These are phyloP conservation scores for Populus deltoides DNA, from an alignment of 345 rosid species.

Conservation along the genomic window DNA sequence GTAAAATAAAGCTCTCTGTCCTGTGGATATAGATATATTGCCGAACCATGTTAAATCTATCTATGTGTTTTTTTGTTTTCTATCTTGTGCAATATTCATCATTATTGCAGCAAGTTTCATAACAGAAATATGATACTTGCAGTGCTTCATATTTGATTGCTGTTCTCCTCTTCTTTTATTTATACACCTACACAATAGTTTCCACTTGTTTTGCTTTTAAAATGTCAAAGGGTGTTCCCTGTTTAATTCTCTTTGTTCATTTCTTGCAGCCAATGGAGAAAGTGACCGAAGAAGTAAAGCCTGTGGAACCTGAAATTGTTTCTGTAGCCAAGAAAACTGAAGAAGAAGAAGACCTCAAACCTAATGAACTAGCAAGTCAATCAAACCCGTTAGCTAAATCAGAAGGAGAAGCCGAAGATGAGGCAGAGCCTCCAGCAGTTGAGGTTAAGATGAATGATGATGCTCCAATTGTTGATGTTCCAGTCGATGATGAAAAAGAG, in stretches of 20 bases:
- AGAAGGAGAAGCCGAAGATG: background rate
- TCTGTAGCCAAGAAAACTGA: background rate
- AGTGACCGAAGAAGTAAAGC: background rate
- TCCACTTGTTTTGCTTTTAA: background rate
- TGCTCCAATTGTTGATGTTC: background rate
- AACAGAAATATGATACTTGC: background rate
- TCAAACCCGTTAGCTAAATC: background rate
- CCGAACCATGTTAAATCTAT: too few relatives aligned
- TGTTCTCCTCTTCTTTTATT: background rate
- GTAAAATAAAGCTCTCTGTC: too few relatives aligned
- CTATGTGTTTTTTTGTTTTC: too few relatives aligned
- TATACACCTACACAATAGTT: background rate
- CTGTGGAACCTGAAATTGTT: conserved; percentile 1
- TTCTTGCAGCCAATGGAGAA: conserved; percentile 4
- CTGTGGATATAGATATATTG: too few relatives aligned
- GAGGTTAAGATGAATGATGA: conserved; percentile 8
- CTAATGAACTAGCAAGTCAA: background rate
- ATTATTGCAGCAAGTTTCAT: too few relatives aligned
- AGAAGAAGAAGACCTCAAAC: background rate
- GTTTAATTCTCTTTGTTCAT: background rate
- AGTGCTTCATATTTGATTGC: background rate
- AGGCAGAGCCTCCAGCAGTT: background rate
- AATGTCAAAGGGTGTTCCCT: background rate
- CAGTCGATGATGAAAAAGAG: background rate
- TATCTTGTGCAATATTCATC: too few relatives aligned